phyloP scores from a whole-genome alignment of 805 yeast genomes.

The Blastobotrys terrestris region DNA sequence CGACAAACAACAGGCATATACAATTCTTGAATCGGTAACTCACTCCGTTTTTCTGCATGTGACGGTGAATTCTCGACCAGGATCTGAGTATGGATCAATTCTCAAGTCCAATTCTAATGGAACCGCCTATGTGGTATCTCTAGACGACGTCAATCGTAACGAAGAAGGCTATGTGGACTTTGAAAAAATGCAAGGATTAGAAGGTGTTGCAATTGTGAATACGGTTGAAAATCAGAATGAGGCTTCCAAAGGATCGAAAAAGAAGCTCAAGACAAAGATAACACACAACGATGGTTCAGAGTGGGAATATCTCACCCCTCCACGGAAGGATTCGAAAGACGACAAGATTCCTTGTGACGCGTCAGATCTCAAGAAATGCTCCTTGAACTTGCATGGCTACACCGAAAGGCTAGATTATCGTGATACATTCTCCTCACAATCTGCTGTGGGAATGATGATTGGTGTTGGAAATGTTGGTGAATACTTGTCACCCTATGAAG shows the following conservation, averaged over 20 bases:
- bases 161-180: slow-evolving; percentile 74
- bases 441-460: slow-evolving; percentile 83
- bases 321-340: slow-evolving; percentile 56
- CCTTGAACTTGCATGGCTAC: slow-evolving; percentile 81
- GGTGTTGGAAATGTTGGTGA: slow-evolving; percentile 94
- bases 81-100: slow-evolving; percentile 65
- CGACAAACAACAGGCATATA: slow-evolving; percentile 62
- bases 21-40: slow-evolving; percentile 67
- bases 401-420: slow-evolving; percentile 80
- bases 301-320: slow-evolving; percentile 72
- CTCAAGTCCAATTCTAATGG: slow-evolving; percentile 90
- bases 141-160: slow-evolving; percentile 71
- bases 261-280: slow-evolving; percentile 62
- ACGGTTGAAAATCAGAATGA: slow-evolving; percentile 52
- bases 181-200: slow-evolving; percentile 74
- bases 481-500: slow-evolving; percentile 39
- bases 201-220: slow-evolving; percentile 77
- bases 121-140: slow-evolving; percentile 67
- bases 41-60: slow-evolving; percentile 77
- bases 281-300: slow-evolving; percentile 89
- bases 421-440: slow-evolving; percentile 80
- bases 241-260: slow-evolving; percentile 40
- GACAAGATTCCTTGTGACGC: slow-evolving; percentile 47
- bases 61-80: slow-evolving; percentile 49
- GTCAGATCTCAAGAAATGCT: slow-evolving; percentile 51